These are phyloP conservation scores for Polyporus tsugae DNA, from an alignment of 1,284 basidiomycete species.

Conservation along the genomic window DNA sequence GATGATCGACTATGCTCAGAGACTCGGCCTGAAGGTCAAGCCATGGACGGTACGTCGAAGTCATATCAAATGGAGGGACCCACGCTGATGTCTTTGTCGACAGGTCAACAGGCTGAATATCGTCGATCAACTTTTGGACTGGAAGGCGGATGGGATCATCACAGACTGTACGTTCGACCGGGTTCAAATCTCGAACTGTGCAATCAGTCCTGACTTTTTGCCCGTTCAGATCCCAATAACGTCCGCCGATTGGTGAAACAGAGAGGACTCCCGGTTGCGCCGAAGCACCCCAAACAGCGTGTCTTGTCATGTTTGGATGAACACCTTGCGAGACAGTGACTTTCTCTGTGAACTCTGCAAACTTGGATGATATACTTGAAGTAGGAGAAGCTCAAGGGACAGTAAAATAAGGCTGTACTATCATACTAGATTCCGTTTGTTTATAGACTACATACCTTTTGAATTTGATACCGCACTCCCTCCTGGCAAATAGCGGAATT, in stretches of 20 bases:
- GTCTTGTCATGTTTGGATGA: slow-evolving; percentile 65
- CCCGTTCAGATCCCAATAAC: slow-evolving; percentile 53
- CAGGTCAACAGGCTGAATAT: slow-evolving; percentile 69
- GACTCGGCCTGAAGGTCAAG: slow-evolving; percentile 67
- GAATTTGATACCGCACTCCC: background rate
- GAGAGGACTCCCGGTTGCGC: slow-evolving; percentile 56
- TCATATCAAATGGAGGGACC: background rate
- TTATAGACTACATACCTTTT: background rate
- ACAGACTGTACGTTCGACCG: slow-evolving; percentile 56
- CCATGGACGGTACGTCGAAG: slow-evolving; percentile 71
- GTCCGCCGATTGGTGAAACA: slow-evolving; percentile 63
- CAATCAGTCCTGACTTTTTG: background rate
- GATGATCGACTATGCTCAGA: slow-evolving; percentile 75
- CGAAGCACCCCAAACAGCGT: slow-evolving; percentile 60
- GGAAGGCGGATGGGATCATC: slow-evolving; percentile 77
- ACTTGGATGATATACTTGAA: background rate
- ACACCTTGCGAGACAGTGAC: slow-evolving; percentile 44
- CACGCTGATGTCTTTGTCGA: slow-evolving; percentile 4
- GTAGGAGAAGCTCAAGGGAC: background rate
- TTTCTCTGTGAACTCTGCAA: background rate
- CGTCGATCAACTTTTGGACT: slow-evolving; percentile 63
- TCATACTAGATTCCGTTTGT: background rate
- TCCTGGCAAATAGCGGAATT: background rate
- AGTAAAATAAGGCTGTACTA: slow-evolving; percentile 6
- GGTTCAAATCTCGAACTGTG: background rate